Percentiles rank a stretch among this genome's conserved stretches.
phyloP scores from a whole-genome alignment of 2,329 filamentous ascomycete genomes.

The Colletotrichum lindemuthianum region DNA sequence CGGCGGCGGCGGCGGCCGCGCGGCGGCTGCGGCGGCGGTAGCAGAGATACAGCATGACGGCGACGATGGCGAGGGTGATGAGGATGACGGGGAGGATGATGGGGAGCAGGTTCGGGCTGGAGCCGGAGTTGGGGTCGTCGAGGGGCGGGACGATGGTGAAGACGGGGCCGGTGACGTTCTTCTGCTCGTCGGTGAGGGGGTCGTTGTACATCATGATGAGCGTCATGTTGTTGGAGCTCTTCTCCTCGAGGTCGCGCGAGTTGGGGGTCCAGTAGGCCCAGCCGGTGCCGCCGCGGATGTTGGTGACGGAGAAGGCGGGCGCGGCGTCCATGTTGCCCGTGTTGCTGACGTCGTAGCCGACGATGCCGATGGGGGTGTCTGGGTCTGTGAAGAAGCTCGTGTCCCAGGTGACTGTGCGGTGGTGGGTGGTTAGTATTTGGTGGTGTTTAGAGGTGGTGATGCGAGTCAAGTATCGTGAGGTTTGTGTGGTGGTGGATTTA shows the following conservation, averaged over 20 bases:
- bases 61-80: constrained; percentile 38
- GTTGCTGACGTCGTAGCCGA: constrained; percentile 33
- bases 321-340: constrained; percentile 27
- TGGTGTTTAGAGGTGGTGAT: not conserved
- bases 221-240: constrained; percentile 31
- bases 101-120: constrained; percentile 35
- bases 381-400: constrained; percentile 40
- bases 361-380: constrained; percentile 37
- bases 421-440: constrained; percentile 7
- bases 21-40: constrained; percentile 40
- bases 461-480: too few relatives aligned
- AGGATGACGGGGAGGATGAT: constrained; percentile 45
- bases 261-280: constrained; percentile 43
- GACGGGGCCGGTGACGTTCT: constrained; percentile 39
- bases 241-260: constrained; percentile 38
- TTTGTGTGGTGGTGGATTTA: not conserved
- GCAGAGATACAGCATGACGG: constrained; percentile 40
- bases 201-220: constrained; percentile 40
- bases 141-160: constrained; percentile 36
- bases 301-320: constrained; percentile 34
- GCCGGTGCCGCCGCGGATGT: constrained; percentile 40
- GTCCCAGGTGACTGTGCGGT: constrained; percentile 46
- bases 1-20: constrained; percentile 21
- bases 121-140: constrained; percentile 5
- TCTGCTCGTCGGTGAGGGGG: constrained; percentile 31